phyloP scores from a whole-genome alignment of 345 rosid species.

The Sisymbrium irio region DNA sequence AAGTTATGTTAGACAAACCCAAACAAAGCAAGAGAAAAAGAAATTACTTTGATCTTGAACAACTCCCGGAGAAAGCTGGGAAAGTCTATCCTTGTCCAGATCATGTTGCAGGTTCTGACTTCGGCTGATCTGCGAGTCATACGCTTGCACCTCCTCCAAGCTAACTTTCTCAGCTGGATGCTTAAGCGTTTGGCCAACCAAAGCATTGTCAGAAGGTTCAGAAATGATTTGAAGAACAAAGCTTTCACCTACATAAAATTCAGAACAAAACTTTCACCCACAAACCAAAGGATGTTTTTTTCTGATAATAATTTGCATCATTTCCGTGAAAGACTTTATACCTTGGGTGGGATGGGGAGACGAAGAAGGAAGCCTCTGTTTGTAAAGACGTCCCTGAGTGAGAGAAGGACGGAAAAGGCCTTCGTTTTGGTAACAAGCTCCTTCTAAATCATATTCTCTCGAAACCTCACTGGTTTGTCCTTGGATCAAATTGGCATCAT shows the following conservation, averaged over 20 bases:
- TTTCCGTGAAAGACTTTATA: constrained; percentile 11
- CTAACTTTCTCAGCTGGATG: constrained; percentile 36
- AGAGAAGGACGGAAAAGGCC: constrained; percentile 52
- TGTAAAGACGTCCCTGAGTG: constrained; percentile 53
- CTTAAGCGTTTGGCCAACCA: constrained; percentile 69
- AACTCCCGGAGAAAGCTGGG: constrained; percentile 36
- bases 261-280: too few relatives aligned
- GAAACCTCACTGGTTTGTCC: constrained; percentile 52
- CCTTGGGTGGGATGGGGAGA: constrained; percentile 52
- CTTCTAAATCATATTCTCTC: constrained; percentile 67
- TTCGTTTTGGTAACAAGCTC: constrained; percentile 61
- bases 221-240: constrained; percentile 57
- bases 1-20: constrained; percentile 23
- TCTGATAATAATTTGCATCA: not conserved
- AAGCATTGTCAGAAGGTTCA: constrained; percentile 52
- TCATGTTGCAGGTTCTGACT: constrained; percentile 30
- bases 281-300: too few relatives aligned
- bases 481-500: constrained; percentile 39
- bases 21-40: constrained; percentile 32
- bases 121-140: constrained; percentile 38
- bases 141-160: constrained; percentile 44
- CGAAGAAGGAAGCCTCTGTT: constrained; percentile 59
- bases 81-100: constrained; percentile 37
- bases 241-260: constrained; percentile 59
- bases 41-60: constrained; percentile 71